These are phyloP conservation scores for Xylaria hypoxylon DNA, from an alignment of 2,329 filamentous ascomycete species.

Conservation along the genomic window DNA sequence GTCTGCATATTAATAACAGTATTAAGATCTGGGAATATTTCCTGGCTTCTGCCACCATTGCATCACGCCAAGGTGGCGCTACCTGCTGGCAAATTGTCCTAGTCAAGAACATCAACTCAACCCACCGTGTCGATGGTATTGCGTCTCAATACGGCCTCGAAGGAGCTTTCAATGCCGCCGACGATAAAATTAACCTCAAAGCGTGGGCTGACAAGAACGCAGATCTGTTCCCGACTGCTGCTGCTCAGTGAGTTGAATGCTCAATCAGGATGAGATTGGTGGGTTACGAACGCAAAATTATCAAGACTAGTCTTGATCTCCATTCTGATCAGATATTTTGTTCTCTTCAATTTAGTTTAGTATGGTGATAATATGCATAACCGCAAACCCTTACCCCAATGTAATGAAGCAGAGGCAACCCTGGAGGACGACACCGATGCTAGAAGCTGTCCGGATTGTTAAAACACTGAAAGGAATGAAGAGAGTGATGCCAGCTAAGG, in stretches of 20 bases:
- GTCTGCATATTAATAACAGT: slow-evolving; percentile 33
- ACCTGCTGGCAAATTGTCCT: slow-evolving; percentile 83
- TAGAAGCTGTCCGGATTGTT: slow-evolving; percentile 8
- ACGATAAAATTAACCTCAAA: slow-evolving; percentile 50
- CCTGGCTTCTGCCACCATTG: slow-evolving; percentile 80
- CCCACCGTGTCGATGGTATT: slow-evolving; percentile 79
- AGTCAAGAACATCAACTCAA: slow-evolving; percentile 87
- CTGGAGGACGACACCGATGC: slow-evolving; percentile 13
- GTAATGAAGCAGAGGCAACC: slow-evolving; percentile 14
- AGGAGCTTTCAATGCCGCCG: slow-evolving; percentile 64
- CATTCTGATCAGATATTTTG: not conserved
- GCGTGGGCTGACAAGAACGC: slow-evolving; percentile 53
- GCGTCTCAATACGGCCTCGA: slow-evolving; percentile 72
- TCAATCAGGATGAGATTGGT: slow-evolving; percentile 2
- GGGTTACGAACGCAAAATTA: not conserved
- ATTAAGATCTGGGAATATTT: slow-evolving; percentile 80
- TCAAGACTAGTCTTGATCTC: slow-evolving; percentile 1
- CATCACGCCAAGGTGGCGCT: slow-evolving; percentile 78
- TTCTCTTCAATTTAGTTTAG: not conserved
- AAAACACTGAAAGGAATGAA: slow-evolving; percentile 14
- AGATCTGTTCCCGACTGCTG: slow-evolving; percentile 50
- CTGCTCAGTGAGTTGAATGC: slow-evolving; percentile 42
- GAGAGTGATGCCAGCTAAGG: slow-evolving; percentile 10
- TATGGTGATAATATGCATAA: slow-evolving; percentile 5
- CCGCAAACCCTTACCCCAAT: not conserved